Base-by-base conservation (phyloP, 2,329 filamentous ascomycete genomes). In the Colletotrichum spaethianum region DNA sequence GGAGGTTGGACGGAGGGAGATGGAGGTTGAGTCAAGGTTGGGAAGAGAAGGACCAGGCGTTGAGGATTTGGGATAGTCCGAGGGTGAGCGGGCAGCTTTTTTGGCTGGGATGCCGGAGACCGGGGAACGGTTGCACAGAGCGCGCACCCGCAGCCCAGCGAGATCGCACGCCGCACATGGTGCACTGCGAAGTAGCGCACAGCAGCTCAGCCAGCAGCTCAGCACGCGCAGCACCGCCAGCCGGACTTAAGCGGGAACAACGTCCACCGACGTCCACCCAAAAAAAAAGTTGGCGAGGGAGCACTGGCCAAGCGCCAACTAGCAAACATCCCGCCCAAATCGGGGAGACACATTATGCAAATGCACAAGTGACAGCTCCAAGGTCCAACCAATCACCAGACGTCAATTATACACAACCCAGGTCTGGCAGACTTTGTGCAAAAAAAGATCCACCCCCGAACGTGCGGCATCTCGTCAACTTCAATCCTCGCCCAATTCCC, bases 241-340 rank as follows among this genome's bases (percentile, higher is more conserved):
- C 59, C 65, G 70, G 70, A 72, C 26, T 44, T 72, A 70, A 72
- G 42, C 70, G 70, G 70, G 66, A 60, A 72, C 53, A 72, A 72
- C 59, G n/a, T 12, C 33, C 5, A 36, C 2, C 33, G 11, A 11
- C 33, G 8, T 36, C 8, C 33, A 36, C 4, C 33, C 33, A 33
- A 33, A 33, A 36, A 36, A 36, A 36, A 36, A 36, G 33, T 36
- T 8, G 3, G 33, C 33, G 5, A 36, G 33, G 33, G 33, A 36
- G 33, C 33, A 36, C 33, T 36, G 33, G 11, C 33, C 33, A 36
- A 36, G 33, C 33, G 33, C 33, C 33, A 36, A 11, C 33, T 11
- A 28, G 14, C n/a, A 46, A 50, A 2, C 38, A 42, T 20, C 4
- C 56, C 42, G 18, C 50, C n/a, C 18, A 40, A 4, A 69, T 52